Percentiles rank a stretch among this genome's conserved stretches.
Conservation (phyloP, 345 rosid species). For the Linum lewisii region DNA sequence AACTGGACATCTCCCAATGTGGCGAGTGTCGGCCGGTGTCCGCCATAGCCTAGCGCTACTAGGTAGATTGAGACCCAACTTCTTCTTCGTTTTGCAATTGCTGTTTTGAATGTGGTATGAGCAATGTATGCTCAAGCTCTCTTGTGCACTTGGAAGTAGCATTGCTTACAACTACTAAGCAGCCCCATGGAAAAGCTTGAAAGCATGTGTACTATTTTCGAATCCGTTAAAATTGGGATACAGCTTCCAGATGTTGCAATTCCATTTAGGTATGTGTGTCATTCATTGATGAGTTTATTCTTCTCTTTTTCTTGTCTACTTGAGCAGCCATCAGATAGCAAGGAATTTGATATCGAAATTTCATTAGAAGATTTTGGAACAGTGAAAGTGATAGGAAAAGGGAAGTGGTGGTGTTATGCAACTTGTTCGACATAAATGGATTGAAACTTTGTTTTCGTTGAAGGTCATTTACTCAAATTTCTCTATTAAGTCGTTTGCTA, state of each 20-base stretch:
- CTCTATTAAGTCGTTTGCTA: not conserved
- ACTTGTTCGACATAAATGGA: slow-evolving; percentile 90
- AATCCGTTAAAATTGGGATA: not conserved
- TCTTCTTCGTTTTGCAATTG: no score
- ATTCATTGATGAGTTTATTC: no score
- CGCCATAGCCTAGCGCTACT: no score
- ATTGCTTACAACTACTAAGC: no score
- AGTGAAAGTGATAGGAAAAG: slow-evolving; percentile 93
- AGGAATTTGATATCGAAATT: slow-evolving; percentile 77
- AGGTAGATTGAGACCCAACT: not conserved
- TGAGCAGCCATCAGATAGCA: slow-evolving; percentile 55
- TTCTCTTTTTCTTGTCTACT: slow-evolving; percentile 10
- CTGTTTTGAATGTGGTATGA: not conserved
- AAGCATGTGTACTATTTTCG: not conserved
- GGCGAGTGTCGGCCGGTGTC: no score
- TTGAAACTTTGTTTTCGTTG: slow-evolving; percentile 72
- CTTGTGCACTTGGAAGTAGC: no score
- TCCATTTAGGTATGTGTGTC: not conserved
- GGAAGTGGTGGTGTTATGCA: slow-evolving; percentile 95
- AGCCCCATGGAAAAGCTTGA: not conserved
- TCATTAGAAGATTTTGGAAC: slow-evolving; percentile 86
- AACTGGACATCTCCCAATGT: no score
- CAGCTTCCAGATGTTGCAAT: not conserved
- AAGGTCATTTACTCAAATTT: slow-evolving; percentile 36
- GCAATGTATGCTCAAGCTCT: not conserved